A percentile compares a stretch with the other conserved stretches of the same genome.
phyloP scores from a whole-genome alignment of 352 stramenopile species.

The Globisporangium okanoganense region DNA sequence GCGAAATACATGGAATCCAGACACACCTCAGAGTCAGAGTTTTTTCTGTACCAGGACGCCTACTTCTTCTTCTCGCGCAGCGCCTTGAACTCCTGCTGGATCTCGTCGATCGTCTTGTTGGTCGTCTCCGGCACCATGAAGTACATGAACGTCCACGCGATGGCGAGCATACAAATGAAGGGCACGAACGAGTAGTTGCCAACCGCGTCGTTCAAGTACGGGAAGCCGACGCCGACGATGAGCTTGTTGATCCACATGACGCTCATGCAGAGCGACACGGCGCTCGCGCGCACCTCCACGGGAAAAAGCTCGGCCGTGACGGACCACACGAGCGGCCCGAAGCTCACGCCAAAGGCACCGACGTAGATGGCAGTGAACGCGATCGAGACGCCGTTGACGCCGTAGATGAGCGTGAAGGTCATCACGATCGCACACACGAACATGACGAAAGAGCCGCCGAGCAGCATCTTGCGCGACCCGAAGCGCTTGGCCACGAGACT shows the following conservation, averaged over 20 bases:
- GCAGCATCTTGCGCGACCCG: constrained; percentile 48
- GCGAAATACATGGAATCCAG: background rate
- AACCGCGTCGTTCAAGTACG: constrained; percentile 29
- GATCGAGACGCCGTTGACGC: constrained; percentile 33
- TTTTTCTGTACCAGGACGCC: constrained; percentile 14
- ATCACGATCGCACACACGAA: constrained; percentile 41
- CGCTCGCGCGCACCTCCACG: constrained; percentile 22
- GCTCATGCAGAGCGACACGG: constrained; percentile 33
- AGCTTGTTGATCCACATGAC: constrained; percentile 45
- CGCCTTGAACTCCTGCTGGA: constrained; percentile 37
- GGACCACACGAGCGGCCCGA: constrained; percentile 43
- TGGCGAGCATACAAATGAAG: constrained; percentile 30
- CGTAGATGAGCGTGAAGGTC: constrained; percentile 38
- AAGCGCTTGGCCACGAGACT: constrained; percentile 36
- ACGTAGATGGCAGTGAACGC: constrained; percentile 49
- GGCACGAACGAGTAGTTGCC: constrained; percentile 10
- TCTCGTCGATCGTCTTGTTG: constrained; percentile 53
- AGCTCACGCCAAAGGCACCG: constrained; percentile 33
- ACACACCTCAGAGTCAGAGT: background rate
- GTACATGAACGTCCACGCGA: constrained; percentile 28
- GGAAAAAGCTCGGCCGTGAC: constrained; percentile 32
- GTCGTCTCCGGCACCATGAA: constrained; percentile 45
- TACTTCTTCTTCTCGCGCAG: constrained; percentile 23
- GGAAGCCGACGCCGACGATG: constrained; percentile 37
- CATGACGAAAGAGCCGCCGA: constrained; percentile 44